These are phyloP conservation scores for Vitis labrusca DNA, from an alignment of 164 flowering plant genomes.

Conservation along the genomic window DNA sequence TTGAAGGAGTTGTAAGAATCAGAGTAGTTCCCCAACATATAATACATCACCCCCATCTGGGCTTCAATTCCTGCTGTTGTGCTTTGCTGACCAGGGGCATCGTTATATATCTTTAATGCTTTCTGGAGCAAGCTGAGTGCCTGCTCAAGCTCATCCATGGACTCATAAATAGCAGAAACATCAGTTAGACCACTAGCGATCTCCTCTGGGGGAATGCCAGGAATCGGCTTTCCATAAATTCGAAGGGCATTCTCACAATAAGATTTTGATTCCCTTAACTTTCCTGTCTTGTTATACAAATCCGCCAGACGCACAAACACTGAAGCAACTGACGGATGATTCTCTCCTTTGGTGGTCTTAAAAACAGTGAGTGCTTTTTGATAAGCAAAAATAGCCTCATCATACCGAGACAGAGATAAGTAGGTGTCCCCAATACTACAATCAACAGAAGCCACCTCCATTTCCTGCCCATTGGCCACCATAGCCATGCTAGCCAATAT, in stretches of 20 bases:
- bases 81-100: constrained; percentile 89
- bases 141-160: constrained; percentile 81
- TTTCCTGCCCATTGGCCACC: constrained; percentile 81
- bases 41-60: constrained; percentile 92
- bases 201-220: constrained; percentile 79
- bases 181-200: constrained; percentile 87
- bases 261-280: constrained; percentile 70
- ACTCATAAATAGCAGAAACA: constrained; percentile 85
- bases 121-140: constrained; percentile 78
- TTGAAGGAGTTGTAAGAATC: constrained; percentile 71
- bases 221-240: constrained; percentile 71
- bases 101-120: constrained; percentile 67
- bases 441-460: constrained; percentile 83
- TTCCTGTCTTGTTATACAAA: constrained; percentile 77
- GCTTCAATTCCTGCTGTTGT: constrained; percentile 92
- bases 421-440: constrained; percentile 93
- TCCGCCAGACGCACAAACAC: constrained; percentile 91
- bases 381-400: constrained; percentile 87
- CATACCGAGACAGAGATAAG: constrained; percentile 72
- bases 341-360: constrained; percentile 85
- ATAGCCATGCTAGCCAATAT: constrained; percentile 93
- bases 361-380: constrained; percentile 87
- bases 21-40: constrained; percentile 70
- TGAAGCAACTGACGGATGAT: constrained; percentile 83
- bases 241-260: constrained; percentile 90